Percentiles rank a stretch among this genome's conserved stretches.
phyloP scores from a whole-genome alignment of 345 rosid genomes.

The Linum trigynum region DNA sequence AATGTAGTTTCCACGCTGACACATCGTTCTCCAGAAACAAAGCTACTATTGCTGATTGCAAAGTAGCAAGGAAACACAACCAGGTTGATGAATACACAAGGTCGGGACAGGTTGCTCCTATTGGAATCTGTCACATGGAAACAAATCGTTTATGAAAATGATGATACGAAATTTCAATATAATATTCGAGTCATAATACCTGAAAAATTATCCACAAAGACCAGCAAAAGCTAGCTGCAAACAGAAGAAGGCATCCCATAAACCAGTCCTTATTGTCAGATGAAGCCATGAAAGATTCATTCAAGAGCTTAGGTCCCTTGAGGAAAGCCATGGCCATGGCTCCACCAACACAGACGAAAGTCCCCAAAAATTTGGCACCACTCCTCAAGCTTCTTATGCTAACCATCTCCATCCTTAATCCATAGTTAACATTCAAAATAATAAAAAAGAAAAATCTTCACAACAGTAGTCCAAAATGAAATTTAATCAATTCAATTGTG shows the following conservation, averaged over 20 bases:
- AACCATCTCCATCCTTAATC: conserved; percentile 31
- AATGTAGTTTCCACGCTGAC: conserved; percentile 41
- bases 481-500: too few relatives aligned
- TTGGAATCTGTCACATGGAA: conserved; percentile 29
- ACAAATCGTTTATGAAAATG: too few relatives aligned
- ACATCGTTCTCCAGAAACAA: conserved; percentile 38
- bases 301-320: conserved; percentile 41
- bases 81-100: conserved; percentile 41
- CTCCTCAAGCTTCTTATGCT: conserved; percentile 17
- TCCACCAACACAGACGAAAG: conserved; percentile 36
- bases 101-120: conserved; percentile 36
- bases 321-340: conserved; percentile 56
- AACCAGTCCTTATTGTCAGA: conserved; percentile 27
- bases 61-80: background rate
- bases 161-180: background rate
- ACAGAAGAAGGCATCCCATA: conserved; percentile 39
- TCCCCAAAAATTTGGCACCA: conserved; percentile 31
- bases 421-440: background rate
- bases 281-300: conserved; percentile 16
- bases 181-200: conserved; percentile 11
- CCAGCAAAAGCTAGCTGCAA: conserved; percentile 44
- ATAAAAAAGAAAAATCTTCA: background rate
- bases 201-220: conserved; percentile 52
- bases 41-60: conserved; percentile 44
- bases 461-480: background rate